These are phyloP conservation scores for Microcyclosporella mali DNA, from an alignment of 2,329 filamentous ascomycete species.

Conservation along the genomic window DNA sequence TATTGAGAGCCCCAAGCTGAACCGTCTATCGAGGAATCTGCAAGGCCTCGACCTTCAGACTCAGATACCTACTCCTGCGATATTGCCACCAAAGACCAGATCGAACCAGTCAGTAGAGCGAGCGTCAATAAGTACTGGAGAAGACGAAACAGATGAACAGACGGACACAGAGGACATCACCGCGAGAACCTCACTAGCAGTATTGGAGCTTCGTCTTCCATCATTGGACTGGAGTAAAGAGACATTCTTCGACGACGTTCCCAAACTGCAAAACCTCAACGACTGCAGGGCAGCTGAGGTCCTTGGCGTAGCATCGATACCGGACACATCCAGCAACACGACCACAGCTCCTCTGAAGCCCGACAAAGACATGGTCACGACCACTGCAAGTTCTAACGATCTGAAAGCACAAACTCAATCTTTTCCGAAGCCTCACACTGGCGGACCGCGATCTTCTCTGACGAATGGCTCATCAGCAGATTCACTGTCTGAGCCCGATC, in stretches of 20 bases:
- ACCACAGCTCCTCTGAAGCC: neutral
- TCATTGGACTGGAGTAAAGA: no score
- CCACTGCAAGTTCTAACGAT: constrained; percentile 1
- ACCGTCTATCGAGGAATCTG: neutral
- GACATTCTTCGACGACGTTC: constrained; percentile 6
- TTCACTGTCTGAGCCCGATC: constrained; percentile 3
- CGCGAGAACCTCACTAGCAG: neutral
- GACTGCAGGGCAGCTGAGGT: constrained; percentile 25
- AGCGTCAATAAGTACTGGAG: neutral
- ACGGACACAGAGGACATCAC: neutral
- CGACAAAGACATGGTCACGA: neutral
- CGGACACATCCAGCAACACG: constrained; percentile 1
- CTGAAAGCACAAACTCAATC: constrained; percentile 16
- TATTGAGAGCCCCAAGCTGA: constrained; percentile 9
- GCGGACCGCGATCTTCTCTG: constrained; percentile 1
- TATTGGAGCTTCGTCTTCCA: neutral
- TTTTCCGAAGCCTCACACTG: constrained; percentile 14
- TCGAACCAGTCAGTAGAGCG: neutral
- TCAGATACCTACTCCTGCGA: neutral
- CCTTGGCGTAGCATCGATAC: constrained; percentile 18
- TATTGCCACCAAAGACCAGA: neutral
- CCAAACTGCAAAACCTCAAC: constrained; percentile 18
- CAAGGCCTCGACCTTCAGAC: neutral
- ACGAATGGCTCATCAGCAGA: constrained; percentile 8
- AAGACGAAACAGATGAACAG: neutral